A percentile compares a stretch with the other conserved stretches of the same genome.
Conservation (phyloP, 495 filamentous ascomycete genomes). For the Penicillium coprophilum region DNA sequence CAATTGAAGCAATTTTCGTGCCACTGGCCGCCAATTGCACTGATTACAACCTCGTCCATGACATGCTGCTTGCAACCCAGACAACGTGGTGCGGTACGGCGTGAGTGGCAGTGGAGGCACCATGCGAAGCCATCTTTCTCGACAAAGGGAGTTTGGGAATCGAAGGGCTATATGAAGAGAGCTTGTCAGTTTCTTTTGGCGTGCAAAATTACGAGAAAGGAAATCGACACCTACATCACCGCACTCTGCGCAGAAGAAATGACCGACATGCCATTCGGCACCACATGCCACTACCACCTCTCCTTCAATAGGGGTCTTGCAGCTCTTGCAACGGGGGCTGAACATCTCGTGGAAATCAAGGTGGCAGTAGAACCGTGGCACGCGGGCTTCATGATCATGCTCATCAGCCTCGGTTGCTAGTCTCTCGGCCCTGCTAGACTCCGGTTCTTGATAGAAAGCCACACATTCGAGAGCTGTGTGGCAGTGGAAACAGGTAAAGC, state of each 20-base stretch:
- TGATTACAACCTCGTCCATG: slow-evolving; percentile 80
- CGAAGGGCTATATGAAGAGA: slow-evolving; percentile 61
- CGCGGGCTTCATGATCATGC: slow-evolving; percentile 61
- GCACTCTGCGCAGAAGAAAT: slow-evolving; percentile 99
- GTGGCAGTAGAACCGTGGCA: slow-evolving; percentile 90
- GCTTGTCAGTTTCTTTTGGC: neutral
- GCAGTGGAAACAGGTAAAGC: slow-evolving; percentile 89
- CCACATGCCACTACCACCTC: slow-evolving; percentile 93
- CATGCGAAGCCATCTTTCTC: slow-evolving; percentile 99
- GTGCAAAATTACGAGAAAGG: neutral
- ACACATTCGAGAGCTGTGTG: slow-evolving; percentile 86
- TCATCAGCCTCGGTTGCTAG: slow-evolving; percentile 56
- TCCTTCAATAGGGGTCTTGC: slow-evolving; percentile 97
- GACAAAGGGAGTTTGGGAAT: slow-evolving; percentile 78
- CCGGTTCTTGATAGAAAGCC: slow-evolving; percentile 92
- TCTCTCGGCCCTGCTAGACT: slow-evolving; percentile 63
- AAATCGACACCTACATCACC: slow-evolving; percentile 63
- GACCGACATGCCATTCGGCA: slow-evolving; percentile 92
- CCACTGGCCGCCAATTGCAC: slow-evolving; percentile 89
- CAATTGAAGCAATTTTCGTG: slow-evolving; percentile 91
- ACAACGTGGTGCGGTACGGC: slow-evolving; percentile 85
- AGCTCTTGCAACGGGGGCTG: slow-evolving; percentile 90
- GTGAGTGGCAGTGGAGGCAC: slow-evolving; percentile 92
- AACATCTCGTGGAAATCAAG: slow-evolving; percentile 96
- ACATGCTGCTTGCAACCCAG: slow-evolving; percentile 80